Conservation (phyloP, 768 basidiomycete genomes). For the Cubamyces lactineus region DNA sequence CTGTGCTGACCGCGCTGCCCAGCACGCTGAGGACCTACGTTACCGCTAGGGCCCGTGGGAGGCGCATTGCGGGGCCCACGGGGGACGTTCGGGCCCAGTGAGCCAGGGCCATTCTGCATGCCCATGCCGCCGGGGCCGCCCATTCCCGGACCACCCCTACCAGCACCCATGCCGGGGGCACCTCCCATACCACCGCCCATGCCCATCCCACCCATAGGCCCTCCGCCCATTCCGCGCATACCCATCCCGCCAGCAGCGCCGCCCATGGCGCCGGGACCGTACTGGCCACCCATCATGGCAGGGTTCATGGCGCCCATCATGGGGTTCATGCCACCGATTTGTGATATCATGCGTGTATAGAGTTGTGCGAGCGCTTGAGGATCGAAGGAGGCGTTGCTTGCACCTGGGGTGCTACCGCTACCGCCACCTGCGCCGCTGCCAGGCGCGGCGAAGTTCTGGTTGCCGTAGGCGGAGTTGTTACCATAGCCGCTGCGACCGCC, state of each 20-base stretch:
- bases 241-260: conserved; percentile 30
- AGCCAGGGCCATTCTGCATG: conserved; percentile 24
- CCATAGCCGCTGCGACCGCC: conserved; percentile 36
- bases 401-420: conserved; percentile 28
- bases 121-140: conserved; percentile 25
- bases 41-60: conserved; percentile 46
- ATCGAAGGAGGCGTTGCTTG: conserved; percentile 65
- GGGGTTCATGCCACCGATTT: conserved; percentile 60
- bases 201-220: conserved; percentile 43
- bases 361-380: conserved; percentile 90
- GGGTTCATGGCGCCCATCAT: conserved; percentile 44
- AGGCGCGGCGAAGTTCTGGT: conserved; percentile 23
- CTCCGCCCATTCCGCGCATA: conserved; percentile 46
- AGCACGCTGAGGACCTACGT: conserved; percentile 66
- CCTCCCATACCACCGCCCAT: conserved; percentile 35
- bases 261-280: conserved; percentile 40
- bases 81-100: conserved; percentile 42
- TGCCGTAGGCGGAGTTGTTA: conserved; percentile 43
- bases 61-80: conserved; percentile 63
- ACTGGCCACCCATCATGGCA: conserved; percentile 54
- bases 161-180: conserved; percentile 43
- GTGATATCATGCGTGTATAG: conserved; percentile 95
- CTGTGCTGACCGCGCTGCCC: conserved; percentile 75
- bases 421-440: conserved; percentile 27
- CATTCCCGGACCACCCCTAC: conserved; percentile 23